Base-by-base conservation (phyloP, 2,329 filamentous ascomycete species). In the Cercospora sp. region DNA sequence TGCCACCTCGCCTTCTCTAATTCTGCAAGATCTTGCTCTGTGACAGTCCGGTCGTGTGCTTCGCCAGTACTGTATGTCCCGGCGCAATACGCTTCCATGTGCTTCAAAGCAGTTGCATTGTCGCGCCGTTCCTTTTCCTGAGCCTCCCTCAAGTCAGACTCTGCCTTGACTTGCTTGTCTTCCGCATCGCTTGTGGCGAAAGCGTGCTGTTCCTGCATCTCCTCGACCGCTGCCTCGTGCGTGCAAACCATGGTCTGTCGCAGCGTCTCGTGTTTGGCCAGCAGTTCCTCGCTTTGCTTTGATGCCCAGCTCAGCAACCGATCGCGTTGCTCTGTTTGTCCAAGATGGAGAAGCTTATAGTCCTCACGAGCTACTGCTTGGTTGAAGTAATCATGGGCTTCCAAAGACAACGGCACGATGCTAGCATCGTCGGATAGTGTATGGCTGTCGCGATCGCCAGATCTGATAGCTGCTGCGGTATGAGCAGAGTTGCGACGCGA, bases 11-110 rank as follows among this genome's bases (percentile, higher is more conserved):
- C 79, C 32, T 79, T 81, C 18, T 80, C 79, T 10, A 85, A 77
- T 69, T 82, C 82, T 34, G 76, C 76, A 9, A 77, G 77, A 60
- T 83, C 82, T 67, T 82, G 79, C 10, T 81, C 80, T 1, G 82
- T 83, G n/a, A 84, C 79, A 0, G 67, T 69, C 28, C 82, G 74
- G 32, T 75, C 69, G 61, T 80, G 78, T 1, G 69, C 69, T 30
- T 75, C 72, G 7, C 76, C 77, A 34, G 66, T 73, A 28, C 72
- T 72, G 45, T 75, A 76, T 7, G 71, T 77, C 12, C 81, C 82
- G 5, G 78, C 77, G 66, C 82, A 84, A 69, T 83, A 85, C 3
- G 81, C 81, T 66, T 83, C 81, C 78, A 84, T 83, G 68, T 84
- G 80, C 68, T 81, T 81, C 3, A 84, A 72, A 0, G 82, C 82